Evolutionary conservation across 345 rosid species (phyloP).

Genomic region (Reutealis trisperma): DNA sequence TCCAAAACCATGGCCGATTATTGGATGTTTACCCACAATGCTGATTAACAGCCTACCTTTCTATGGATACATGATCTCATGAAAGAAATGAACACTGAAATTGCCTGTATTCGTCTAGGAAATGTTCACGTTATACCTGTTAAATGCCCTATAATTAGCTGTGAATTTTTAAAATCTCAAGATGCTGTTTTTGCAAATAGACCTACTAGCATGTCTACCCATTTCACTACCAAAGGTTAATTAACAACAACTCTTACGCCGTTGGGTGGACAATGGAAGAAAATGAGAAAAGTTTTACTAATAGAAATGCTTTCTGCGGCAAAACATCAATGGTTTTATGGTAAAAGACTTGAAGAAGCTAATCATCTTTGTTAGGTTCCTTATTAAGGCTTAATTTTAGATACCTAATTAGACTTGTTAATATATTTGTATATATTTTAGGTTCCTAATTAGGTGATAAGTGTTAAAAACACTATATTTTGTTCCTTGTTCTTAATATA

Average conservation of each 20-base stretch:
- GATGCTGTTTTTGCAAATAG: conserved; percentile 46
- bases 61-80: conserved; percentile 43
- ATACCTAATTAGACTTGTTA: too few relatives aligned
- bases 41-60: conserved; percentile 32
- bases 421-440: too few relatives aligned
- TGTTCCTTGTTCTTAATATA: too few relatives aligned
- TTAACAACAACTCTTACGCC: conserved; percentile 35
- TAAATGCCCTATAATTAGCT: conserved; percentile 38
- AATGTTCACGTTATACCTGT: conserved; percentile 42
- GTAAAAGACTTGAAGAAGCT: conserved; percentile 42
- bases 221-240: conserved; percentile 32
- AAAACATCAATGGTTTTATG: conserved; percentile 16
- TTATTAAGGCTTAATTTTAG: too few relatives aligned
- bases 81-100: conserved; percentile 37
- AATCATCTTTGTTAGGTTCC: too few relatives aligned
- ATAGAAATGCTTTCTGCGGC: conserved; percentile 26
- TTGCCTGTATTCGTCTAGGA: conserved; percentile 46
- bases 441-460: too few relatives aligned
- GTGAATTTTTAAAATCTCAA: conserved; percentile 40
- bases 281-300: conserved; percentile 42
- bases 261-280: conserved; percentile 48
- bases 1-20: too few relatives aligned
- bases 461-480: too few relatives aligned
- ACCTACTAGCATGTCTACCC: conserved; percentile 29
- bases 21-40: too few relatives aligned